Evolutionary conservation across 164 flowering plant genomes (phyloP), one percentile per base, ranked within the genome.

Genomic region (Aristolochia californica): DNA sequence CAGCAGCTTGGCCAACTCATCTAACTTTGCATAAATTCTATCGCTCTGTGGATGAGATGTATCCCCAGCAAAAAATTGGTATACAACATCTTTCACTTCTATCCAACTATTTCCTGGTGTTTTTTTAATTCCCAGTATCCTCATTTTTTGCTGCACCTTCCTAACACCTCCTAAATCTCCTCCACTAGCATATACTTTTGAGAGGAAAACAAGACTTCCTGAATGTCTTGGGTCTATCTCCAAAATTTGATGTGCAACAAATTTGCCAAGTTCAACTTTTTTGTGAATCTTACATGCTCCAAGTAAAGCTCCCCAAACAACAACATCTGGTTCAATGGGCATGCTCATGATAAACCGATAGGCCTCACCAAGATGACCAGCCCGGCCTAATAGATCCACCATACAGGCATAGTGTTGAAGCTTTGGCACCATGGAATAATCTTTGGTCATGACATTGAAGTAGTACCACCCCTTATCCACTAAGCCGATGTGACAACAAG

Each of bases 241-340:
- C 21, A 69, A 45, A 47, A 69, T 60, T 44, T n/a, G 40, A 3
- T 55, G 40, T 13, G 62, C 68, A 22, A 61, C 65, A 52, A 10
- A 20, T 12, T 43, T 57, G 13, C 65, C 68, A 21, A 69, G 55
- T 53, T 69, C 56, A 27, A 44, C 45, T 20, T 69, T 54, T 23
- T 18, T 50, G 22, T 22, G 54, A 22, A 50, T 51, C 48, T 57
- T 64, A 17, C 58, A 28, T 1, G 58, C 45, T 18, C 44, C 68
- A n/a, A 69, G 62, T 38, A 69, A 40, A 53, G 65, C 68, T 38
- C 72, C 68, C 72, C 72, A 69, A 1, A 64, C 60, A 43, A 64
- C 62, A 57, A 43, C 62, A 23, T 65, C 68, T 27, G 72, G 68
- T 26, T 45, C 53, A 45, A 69, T 58, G 21, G 62, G 66, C 68